Evolutionary conservation across 768 basidiomycete species (phyloP), one percentile per base, ranked within the genome.

Genomic region (Auriculariales sp.): DNA sequence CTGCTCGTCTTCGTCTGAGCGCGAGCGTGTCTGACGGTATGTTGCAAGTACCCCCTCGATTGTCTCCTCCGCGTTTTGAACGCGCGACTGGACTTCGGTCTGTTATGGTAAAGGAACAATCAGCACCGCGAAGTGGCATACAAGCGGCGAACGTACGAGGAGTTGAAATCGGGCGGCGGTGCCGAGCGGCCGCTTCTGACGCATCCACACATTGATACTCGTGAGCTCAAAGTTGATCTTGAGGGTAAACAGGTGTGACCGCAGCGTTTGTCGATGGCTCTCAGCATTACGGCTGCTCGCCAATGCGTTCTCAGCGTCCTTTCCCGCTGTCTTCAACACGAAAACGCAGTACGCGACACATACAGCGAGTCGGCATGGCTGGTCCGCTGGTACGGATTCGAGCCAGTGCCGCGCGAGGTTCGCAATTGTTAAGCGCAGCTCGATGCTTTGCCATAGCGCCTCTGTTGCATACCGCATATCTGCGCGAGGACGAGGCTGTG

Each of bases 381-480:
- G 53, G 55, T 35, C 57, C 54, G 29, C 56, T 33, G 31, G 54
- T 42, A 71, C 49, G 4, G 60, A 60, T 0, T 69, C 63, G 30
- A 75, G 57, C 67, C 74, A 73, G 0, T 56, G 48, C 24, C 51
- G 58, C 2, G 68, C 71, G 50, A 81, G 54, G 31, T 71, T 61
- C n/a, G 62, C 67, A 24, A 85, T 60, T 6, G 63, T 57, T 51
- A 79, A 67, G 3, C 81, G 73, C 25, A 80, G 63, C 25, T 75
- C 62, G 32, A 84, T 58, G 4, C 74, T 72, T 10, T 62, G 54
- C 71, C 74, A 76, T 47, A 79, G 67, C 0, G 78, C 79, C 57
- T 83, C 81, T 5, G 81, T 74, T 11, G 71, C 54, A 62, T 77
- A 79, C 31, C 78, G 69, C 36, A 68, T 67, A 59, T 82, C 79